Evolutionary conservation across 805 yeast species (phyloP), one percentile per base, ranked within the genome.

Genomic region (Candida suzukii): DNA sequence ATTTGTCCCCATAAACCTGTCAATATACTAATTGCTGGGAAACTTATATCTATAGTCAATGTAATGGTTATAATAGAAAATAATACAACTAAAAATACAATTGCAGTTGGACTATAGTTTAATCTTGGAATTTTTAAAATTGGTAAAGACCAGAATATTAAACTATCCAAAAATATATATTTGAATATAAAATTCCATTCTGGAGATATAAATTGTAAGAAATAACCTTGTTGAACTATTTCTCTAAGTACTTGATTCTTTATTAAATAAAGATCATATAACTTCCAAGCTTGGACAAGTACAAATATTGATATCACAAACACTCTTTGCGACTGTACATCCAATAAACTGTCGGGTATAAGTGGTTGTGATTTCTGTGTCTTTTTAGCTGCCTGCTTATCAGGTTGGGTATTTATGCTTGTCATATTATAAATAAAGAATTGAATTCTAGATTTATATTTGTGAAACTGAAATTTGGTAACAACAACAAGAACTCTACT

Each of bases 271-370:
- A 85, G 60, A 56, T 87, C 95, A 50, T 83, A 85, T 1, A 86
- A 42, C 56, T 93, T 91, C 76, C 84, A 84, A n/a, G 86, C 76
- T 60, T 90, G 97, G n/a, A 91, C 69, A 27, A 84, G 67, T 2
- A 74, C 66, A 55, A 88, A 86, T 11, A 85, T 46, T 1, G 86
- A 74, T n/a, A 80, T 58, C 3, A 79, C 71, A 41, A 86, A 71
- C 28, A 78, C 60, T 45, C 96, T 67, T 59, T 91, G 99, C 13
- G 85, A 76, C 2, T 86, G 86, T 6, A 76, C 74, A 47, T 88
- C 95, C 21, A 90, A 56, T 2, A 80, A 18, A 8, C 10, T 19
- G 9, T 26, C 30, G 14, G 38, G 38, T 36, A 36, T 36, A 18
- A 36, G 38, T 3, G 38, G 38, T 6, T 12, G 28, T 11, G 7